Percentiles rank a stretch among this genome's conserved stretches.
Evolutionary conservation across 2,329 filamentous ascomycete species (phyloP).

Genomic region (Bipolaris zeicola): DNA sequence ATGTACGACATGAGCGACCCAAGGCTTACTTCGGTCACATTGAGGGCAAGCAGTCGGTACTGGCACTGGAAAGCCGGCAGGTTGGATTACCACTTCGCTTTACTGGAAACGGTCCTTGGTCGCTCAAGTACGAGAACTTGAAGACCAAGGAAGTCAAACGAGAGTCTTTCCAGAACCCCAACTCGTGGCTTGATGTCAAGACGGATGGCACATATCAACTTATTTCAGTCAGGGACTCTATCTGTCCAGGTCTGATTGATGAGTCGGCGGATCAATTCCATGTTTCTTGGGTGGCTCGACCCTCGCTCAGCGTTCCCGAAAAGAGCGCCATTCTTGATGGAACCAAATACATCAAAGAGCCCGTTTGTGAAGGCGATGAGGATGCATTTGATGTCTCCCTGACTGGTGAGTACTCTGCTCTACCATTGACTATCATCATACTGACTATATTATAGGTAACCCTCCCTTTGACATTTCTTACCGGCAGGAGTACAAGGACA

Average conservation of each 20-base stretch:
- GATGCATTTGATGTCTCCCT: conserved; percentile 84
- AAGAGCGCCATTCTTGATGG: conserved; percentile 62
- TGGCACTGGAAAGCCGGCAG: conserved; percentile 75
- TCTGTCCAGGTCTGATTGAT: conserved; percentile 83
- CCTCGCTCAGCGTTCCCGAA: conserved; percentile 70
- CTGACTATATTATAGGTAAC: conserved; percentile 59
- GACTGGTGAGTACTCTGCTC: conserved; percentile 62
- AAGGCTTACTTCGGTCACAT: conserved; percentile 84
- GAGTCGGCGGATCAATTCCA: conserved; percentile 74
- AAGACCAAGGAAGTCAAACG: conserved; percentile 55
- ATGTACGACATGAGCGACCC: conserved; percentile 85
- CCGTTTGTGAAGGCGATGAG: conserved; percentile 93
- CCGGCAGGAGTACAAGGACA: conserved; percentile 73
- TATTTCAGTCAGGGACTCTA: conserved; percentile 73
- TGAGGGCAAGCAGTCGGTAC: conserved; percentile 76
- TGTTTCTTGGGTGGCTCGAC: conserved; percentile 84
- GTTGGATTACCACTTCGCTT: conserved; percentile 81
- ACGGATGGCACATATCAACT: conserved; percentile 80
- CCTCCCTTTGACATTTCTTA: conserved; percentile 86
- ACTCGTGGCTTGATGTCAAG: conserved; percentile 71
- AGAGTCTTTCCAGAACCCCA: conserved; percentile 61
- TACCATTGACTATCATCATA: background rate
- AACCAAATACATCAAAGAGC: conserved; percentile 70
- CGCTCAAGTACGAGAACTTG: conserved; percentile 73
- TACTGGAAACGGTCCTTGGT: conserved; percentile 86